Percentiles rank a stretch among this genome's conserved stretches.
Evolutionary conservation across 2,329 filamentous ascomycete species (phyloP).

Genomic region (Ceratocystis cubensis): DNA sequence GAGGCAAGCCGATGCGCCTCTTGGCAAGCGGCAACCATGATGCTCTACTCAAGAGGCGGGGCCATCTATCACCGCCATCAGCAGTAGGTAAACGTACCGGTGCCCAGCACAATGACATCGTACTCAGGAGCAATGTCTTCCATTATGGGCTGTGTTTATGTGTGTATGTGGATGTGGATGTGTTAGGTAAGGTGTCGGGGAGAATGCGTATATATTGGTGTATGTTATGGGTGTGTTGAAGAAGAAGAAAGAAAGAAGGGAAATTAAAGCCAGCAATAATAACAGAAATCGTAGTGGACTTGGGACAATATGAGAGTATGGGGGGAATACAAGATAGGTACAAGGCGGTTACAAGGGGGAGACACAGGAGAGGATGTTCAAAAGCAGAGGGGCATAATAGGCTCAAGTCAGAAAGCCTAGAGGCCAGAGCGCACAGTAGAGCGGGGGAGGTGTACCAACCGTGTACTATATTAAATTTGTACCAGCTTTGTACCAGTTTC

Average conservation of each 20-base stretch:
- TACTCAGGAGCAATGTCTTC: conserved; percentile 98
- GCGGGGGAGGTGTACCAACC: neutral
- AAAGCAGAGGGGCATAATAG: neutral
- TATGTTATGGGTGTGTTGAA: conserved; percentile 19
- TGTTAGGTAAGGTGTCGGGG: conserved; percentile 26
- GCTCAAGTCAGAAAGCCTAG: neutral
- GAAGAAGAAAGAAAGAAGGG: conserved; percentile 10
- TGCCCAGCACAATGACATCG: conserved; percentile 97
- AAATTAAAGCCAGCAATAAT: neutral
- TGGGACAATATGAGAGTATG: neutral
- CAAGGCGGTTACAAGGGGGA: neutral
- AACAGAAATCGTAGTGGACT: neutral
- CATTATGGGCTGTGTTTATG: conserved; percentile 44
- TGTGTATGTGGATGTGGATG: conserved; percentile 24
- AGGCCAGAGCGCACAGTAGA: neutral
- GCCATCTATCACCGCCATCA: neutral
- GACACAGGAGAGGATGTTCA: neutral
- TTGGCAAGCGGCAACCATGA: too few relatives aligned
- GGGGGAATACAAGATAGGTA: neutral
- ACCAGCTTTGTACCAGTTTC: neutral
- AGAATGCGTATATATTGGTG: conserved; percentile 4
- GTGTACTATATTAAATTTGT: neutral
- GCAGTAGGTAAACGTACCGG: conserved; percentile 49
- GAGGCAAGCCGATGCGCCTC: too few relatives aligned
- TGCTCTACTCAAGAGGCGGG: too few relatives aligned